phyloP scores from a whole-genome alignment of 1,139 yeast species.

The Diutina scorzettiae region DNA sequence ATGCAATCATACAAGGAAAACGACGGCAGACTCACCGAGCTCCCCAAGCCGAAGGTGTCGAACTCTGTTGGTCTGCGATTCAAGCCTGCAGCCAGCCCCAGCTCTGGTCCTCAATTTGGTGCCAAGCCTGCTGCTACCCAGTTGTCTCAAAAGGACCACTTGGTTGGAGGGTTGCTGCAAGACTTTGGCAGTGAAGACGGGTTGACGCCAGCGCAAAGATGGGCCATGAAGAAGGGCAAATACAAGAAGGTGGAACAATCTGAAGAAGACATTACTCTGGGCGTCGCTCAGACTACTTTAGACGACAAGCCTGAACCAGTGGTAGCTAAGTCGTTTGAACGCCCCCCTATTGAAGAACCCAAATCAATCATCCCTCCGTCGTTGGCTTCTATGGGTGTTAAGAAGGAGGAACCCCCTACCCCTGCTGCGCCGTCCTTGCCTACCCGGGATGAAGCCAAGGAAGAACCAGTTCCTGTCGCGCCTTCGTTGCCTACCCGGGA shows the following conservation, averaged over 20 bases:
- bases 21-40: slow-evolving; percentile 43
- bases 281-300: background rate
- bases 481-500: background rate
- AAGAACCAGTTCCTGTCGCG: background rate
- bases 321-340: slow-evolving; percentile 12
- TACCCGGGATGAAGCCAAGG: slow-evolving; percentile 6
- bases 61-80: slow-evolving; percentile 43
- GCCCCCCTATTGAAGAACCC: slow-evolving; percentile 15
- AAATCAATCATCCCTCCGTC: slow-evolving; percentile 10
- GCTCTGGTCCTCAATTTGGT: slow-evolving; percentile 43
- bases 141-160: slow-evolving; percentile 25
- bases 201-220: slow-evolving; percentile 86
- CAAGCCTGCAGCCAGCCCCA: slow-evolving; percentile 20
- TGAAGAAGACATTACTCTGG: background rate
- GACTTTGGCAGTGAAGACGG: slow-evolving; percentile 66
- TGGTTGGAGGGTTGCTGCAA: slow-evolving; percentile 54
- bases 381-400: slow-evolving; percentile 9
- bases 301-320: slow-evolving; percentile 9
- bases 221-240: slow-evolving; percentile 87
- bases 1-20: slow-evolving; percentile 20
- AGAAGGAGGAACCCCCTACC: slow-evolving; percentile 10
- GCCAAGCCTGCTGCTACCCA: slow-evolving; percentile 12
- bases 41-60: slow-evolving; percentile 54
- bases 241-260: slow-evolving; percentile 10
- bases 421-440: slow-evolving; percentile 10